A percentile compares a stretch with the other conserved stretches of the same genome.
phyloP scores from a whole-genome alignment of 495 filamentous ascomycete genomes.

The Bacidia gigantensis region DNA sequence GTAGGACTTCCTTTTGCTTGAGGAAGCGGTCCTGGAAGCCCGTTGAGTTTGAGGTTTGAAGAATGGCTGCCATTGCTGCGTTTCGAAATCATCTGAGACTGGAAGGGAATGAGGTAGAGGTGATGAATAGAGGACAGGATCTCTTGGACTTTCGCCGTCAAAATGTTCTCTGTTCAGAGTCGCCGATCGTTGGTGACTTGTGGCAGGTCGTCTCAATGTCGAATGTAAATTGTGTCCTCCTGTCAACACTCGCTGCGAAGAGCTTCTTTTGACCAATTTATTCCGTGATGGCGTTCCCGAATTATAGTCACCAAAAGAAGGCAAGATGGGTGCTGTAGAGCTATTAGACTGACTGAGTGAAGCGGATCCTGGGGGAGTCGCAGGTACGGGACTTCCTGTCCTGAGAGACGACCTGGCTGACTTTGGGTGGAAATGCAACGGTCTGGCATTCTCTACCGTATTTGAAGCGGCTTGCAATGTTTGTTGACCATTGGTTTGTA shows the following conservation, averaged over 20 bases:
- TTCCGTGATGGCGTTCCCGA: slow-evolving; percentile 48
- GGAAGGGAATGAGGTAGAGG: slow-evolving; percentile 10
- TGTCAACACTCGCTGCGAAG: slow-evolving; percentile 42
- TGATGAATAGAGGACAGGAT: slow-evolving; percentile 8
- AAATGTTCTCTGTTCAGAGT: slow-evolving; percentile 33
- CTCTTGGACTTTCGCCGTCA: slow-evolving; percentile 6
- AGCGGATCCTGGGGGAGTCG: slow-evolving; percentile 51
- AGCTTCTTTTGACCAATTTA: slow-evolving; percentile 76
- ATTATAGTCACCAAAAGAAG: slow-evolving; percentile 24
- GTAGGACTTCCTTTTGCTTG: slow-evolving; percentile 18
- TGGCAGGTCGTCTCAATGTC: slow-evolving; percentile 61
- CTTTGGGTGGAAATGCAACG: slow-evolving; percentile 66
- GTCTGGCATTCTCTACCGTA: slow-evolving; percentile 38
- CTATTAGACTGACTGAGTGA: slow-evolving; percentile 58
- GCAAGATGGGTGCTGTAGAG: slow-evolving; percentile 52
- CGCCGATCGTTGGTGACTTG: slow-evolving; percentile 73
- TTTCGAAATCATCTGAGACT: too few species aligned
- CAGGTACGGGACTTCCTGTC: slow-evolving; percentile 49
- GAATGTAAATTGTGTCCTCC: slow-evolving; percentile 27
- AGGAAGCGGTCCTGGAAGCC: slow-evolving; percentile 25
- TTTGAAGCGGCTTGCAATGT: slow-evolving; percentile 22
- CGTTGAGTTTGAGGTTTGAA: slow-evolving; percentile 22
- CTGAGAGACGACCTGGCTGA: slow-evolving; percentile 60
- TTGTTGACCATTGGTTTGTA: slow-evolving; percentile 9
- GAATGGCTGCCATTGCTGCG: slow-evolving; percentile 7